Percentiles rank a stretch among this genome's conserved stretches.
These are phyloP conservation scores for Fraxinus floribunda DNA, from an alignment of 305 asterid genomes.

Conservation along the genomic window DNA sequence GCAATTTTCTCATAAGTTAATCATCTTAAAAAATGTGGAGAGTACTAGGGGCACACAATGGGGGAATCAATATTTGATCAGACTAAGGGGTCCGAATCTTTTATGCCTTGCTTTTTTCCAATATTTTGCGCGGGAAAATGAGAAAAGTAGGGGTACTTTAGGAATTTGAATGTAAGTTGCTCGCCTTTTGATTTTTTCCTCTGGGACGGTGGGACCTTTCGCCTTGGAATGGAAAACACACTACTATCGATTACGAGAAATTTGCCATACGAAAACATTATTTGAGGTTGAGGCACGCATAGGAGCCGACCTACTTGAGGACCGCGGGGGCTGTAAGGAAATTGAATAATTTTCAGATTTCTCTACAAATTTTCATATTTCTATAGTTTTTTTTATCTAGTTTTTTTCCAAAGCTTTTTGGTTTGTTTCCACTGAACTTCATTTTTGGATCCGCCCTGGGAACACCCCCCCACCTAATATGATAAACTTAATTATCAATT, in stretches of 20 bases:
- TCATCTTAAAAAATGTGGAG: background rate
- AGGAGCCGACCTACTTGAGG: too few species aligned
- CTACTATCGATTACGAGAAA: background rate
- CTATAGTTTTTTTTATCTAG: too few species aligned
- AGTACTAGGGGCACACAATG: background rate
- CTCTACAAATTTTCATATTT: too few species aligned
- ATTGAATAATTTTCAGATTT: too few species aligned
- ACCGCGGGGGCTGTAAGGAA: too few species aligned
- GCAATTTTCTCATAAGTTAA: too few species aligned
- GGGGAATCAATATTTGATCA: background rate
- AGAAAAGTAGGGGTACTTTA: conserved; percentile 26
- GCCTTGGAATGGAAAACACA: background rate
- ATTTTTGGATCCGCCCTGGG: too few species aligned
- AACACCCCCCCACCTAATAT: background rate
- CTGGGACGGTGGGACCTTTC: conserved; percentile 12
- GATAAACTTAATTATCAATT: background rate
- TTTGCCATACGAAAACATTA: background rate
- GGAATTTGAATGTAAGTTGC: conserved; percentile 13
- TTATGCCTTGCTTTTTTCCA: background rate
- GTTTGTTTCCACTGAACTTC: too few species aligned
- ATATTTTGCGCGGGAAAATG: conserved; percentile 35
- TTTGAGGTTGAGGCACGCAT: background rate
- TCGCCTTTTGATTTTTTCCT: conserved; percentile 25
- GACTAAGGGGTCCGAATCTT: too few species aligned
- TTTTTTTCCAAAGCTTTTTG: too few species aligned